Evolutionary conservation across 106 monocot genomes (phyloP).

Genomic region (Dendrobium chrysotoxum): DNA sequence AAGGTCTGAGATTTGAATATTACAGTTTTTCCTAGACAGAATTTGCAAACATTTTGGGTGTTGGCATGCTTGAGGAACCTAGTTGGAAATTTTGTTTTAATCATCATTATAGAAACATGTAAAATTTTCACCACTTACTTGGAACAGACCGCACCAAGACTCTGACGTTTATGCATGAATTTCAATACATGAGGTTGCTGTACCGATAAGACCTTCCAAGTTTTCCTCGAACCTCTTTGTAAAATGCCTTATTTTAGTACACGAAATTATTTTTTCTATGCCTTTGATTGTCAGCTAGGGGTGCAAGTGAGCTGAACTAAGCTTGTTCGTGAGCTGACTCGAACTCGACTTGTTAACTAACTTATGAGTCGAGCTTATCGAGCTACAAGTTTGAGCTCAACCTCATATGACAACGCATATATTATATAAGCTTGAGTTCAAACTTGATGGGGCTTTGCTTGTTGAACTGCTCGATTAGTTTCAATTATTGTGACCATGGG

Average conservation of each 20-base stretch:
- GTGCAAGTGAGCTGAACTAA: no score
- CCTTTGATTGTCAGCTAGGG: no score
- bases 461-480: no score
- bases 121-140: background rate
- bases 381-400: no score
- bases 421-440: no score
- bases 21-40: background rate
- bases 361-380: no score
- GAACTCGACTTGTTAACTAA: no score
- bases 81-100: background rate
- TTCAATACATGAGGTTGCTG: background rate
- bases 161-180: background rate
- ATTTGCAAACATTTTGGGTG: background rate
- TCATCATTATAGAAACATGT: background rate
- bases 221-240: background rate
- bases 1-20: background rate
- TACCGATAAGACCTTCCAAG: background rate
- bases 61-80: background rate
- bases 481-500: no score
- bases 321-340: no score
- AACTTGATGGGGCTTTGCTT: no score
- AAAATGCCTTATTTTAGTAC: background rate
- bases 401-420: no score
- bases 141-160: no score
- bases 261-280: background rate